Conservation (phyloP, 1,139 yeast species). For the Debaryomycetaceae sp. region DNA sequence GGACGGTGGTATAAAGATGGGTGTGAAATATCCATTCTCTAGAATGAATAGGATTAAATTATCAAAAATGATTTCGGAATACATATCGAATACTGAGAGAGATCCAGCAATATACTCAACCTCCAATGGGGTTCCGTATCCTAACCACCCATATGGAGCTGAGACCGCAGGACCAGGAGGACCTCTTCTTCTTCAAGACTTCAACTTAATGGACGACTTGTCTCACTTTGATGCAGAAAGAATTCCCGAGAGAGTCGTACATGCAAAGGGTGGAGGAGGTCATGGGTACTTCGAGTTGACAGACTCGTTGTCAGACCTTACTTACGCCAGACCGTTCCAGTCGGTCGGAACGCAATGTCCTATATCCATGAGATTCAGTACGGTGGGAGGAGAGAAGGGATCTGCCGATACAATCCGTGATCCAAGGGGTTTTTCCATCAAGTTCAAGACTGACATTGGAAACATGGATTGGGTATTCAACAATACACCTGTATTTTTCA, state of each 20-base stretch:
- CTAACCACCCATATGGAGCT: constrained; percentile 24
- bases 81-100: constrained; percentile 7
- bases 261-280: constrained; percentile 65
- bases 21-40: background rate
- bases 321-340: constrained; percentile 47
- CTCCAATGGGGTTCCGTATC: constrained; percentile 25
- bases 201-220: constrained; percentile 50
- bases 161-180: constrained; percentile 42
- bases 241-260: constrained; percentile 63
- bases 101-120: constrained; percentile 24
- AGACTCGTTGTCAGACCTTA: constrained; percentile 50
- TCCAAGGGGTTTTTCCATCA: constrained; percentile 58
- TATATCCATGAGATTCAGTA: constrained; percentile 50
- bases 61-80: constrained; percentile 16
- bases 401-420: constrained; percentile 57
- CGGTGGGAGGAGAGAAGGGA: constrained; percentile 60
- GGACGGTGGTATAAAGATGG: background rate
- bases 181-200: constrained; percentile 55
- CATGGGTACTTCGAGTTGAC: constrained; percentile 60
- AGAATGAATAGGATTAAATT: background rate
- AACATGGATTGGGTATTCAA: constrained; percentile 61
- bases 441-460: constrained; percentile 57
- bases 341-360: constrained; percentile 47
- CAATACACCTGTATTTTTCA: constrained; percentile 57
- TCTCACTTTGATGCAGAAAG: constrained; percentile 64